phyloP scores from a whole-genome alignment of 345 rosid species.

The Gossypium australe region DNA sequence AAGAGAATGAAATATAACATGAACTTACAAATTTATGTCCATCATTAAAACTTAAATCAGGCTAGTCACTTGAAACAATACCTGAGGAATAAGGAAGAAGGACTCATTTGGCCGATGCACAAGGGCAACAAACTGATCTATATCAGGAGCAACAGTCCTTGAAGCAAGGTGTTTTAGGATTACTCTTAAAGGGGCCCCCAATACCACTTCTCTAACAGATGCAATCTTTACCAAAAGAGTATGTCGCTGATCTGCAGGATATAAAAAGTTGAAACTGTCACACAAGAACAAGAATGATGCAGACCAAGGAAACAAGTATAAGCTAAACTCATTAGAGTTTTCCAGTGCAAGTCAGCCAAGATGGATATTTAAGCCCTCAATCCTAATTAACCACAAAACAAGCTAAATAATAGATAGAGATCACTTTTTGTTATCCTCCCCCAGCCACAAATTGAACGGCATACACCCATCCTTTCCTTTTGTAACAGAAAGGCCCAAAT shows the following conservation, averaged over 20 bases:
- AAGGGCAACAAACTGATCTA: slow-evolving; percentile 60
- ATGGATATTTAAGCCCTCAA: not conserved
- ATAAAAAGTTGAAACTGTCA: slow-evolving; percentile 16
- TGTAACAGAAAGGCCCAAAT: not conserved
- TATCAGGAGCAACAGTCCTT: slow-evolving; percentile 55
- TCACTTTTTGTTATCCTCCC: not conserved
- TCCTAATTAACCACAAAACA: not conserved
- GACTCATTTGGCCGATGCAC: slow-evolving; percentile 95
- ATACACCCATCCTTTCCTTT: not conserved
- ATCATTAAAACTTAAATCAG: not conserved
- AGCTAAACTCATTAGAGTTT: not conserved
- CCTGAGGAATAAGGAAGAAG: slow-evolving; percentile 81
- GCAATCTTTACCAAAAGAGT: slow-evolving; percentile 67
- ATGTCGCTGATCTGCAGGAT: slow-evolving; percentile 49
- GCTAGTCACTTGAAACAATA: slow-evolving; percentile 16
- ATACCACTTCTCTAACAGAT: slow-evolving; percentile 81
- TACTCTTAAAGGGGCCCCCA: slow-evolving; percentile 83
- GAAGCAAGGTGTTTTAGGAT: slow-evolving; percentile 71
- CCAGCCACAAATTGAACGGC: not conserved
- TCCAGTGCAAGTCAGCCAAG: not conserved
- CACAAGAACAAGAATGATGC: not conserved
- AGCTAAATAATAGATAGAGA: not conserved
- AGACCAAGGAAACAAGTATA: not conserved
- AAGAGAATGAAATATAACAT: not conserved
- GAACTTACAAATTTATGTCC: not conserved